phyloP scores from a whole-genome alignment of 306 rosid species.

The Vigna radiata region DNA sequence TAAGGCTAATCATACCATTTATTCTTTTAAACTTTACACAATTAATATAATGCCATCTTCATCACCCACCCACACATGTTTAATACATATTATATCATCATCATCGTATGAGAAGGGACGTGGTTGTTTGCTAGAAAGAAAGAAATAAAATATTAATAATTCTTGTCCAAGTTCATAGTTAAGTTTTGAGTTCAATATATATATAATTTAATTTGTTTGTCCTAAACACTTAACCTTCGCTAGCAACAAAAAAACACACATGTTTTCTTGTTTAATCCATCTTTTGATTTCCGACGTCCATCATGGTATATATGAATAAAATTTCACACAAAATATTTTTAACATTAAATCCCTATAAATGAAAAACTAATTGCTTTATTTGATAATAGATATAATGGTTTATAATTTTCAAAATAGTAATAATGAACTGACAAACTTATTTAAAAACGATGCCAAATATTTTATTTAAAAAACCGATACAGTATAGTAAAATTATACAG shows the following conservation, averaged over 20 bases:
- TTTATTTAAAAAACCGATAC: too few relatives aligned
- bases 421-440: too few relatives aligned
- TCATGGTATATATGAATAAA: neutral
- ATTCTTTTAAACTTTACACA: neutral
- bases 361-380: too few relatives aligned
- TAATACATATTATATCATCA: neutral
- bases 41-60: constrained; percentile 16
- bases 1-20: neutral
- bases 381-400: too few relatives aligned
- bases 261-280: neutral
- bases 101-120: constrained; percentile 6
- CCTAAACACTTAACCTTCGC: neutral
- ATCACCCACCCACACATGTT: constrained; percentile 28
- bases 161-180: neutral
- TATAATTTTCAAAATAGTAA: too few relatives aligned
- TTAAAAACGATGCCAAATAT: too few relatives aligned
- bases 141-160: neutral
- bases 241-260: neutral
- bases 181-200: neutral
- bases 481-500: too few relatives aligned
- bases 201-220: neutral
- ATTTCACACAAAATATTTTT: too few relatives aligned
- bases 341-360: too few relatives aligned
- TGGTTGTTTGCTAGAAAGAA: neutral
- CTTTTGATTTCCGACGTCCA: constrained; percentile 2